Evolutionary conservation across 352 stramenopile genomes (phyloP).

Genomic region (Phytopythium ostracodes): DNA sequence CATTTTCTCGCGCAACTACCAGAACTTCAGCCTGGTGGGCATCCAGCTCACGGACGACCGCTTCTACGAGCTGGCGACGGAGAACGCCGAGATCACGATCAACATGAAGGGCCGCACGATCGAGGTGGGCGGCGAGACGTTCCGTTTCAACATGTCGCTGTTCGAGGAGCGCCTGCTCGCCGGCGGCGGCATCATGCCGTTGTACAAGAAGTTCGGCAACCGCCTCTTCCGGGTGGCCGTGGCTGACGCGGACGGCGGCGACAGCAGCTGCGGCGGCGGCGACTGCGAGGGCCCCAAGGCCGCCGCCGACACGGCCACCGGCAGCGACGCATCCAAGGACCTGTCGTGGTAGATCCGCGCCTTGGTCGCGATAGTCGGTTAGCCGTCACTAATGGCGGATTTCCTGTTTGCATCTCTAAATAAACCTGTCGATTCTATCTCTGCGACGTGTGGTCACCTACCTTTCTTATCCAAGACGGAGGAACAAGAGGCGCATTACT

Average conservation of each 20-base stretch:
- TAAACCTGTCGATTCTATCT: not conserved
- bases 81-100: constrained; percentile 70
- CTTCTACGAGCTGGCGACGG: constrained; percentile 80
- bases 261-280: constrained; percentile 33
- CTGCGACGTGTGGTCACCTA: not conserved
- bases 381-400: not conserved
- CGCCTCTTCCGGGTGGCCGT: constrained; percentile 82
- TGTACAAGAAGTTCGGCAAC: constrained; percentile 87
- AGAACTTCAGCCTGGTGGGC: constrained; percentile 82
- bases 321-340: constrained; percentile 36
- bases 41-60: constrained; percentile 76
- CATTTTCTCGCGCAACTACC: constrained; percentile 87
- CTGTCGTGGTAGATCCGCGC: constrained; percentile 56
- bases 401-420: not conserved
- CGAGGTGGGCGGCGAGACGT: constrained; percentile 64
- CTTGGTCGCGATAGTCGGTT: not conserved
- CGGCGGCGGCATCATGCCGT: constrained; percentile 79
- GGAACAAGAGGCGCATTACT: not conserved
- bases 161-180: constrained; percentile 82
- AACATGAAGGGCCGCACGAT: constrained; percentile 84
- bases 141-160: constrained; percentile 86
- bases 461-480: not conserved
- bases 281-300: constrained; percentile 36
- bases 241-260: constrained; percentile 41
- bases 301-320: constrained; percentile 21